Evolutionary conservation across 805 yeast species (phyloP).

Genomic region (Candida dajiaensis): DNA sequence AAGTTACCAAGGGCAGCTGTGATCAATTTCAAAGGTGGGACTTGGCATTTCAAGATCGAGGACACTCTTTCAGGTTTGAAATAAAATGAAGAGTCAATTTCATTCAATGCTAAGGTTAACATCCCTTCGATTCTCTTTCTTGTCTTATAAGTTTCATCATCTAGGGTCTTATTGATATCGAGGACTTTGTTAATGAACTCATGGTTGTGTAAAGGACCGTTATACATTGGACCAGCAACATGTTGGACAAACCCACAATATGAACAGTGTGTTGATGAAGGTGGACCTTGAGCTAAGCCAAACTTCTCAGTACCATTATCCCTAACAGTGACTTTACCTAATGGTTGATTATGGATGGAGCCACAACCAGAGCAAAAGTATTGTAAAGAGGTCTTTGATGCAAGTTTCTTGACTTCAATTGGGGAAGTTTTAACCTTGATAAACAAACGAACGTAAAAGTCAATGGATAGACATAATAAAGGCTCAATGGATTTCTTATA

Average conservation of each 20-base stretch:
- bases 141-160: constrained; percentile 64
- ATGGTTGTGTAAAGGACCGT: constrained; percentile 65
- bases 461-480: constrained; percentile 76
- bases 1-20: constrained; percentile 79
- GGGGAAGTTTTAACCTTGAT: constrained; percentile 76
- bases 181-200: constrained; percentile 63
- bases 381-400: constrained; percentile 69
- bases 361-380: constrained; percentile 89
- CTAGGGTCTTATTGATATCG: constrained; percentile 44
- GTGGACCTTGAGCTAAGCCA: constrained; percentile 61
- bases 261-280: constrained; percentile 50
- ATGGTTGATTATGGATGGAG: constrained; percentile 58
- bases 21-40: constrained; percentile 69
- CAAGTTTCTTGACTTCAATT: constrained; percentile 70
- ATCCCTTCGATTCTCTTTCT: constrained; percentile 84
- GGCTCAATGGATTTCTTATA: constrained; percentile 88
- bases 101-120: constrained; percentile 78
- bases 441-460: constrained; percentile 85
- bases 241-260: constrained; percentile 69
- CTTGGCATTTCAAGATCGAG: constrained; percentile 71
- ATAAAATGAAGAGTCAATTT: constrained; percentile 72
- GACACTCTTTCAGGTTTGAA: constrained; percentile 75
- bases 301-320: constrained; percentile 42
- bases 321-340: constrained; percentile 56
- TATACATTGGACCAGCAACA: constrained; percentile 97